phyloP scores from a whole-genome alignment of 1,139 yeast species.

The Maudiozyma humilis region DNA sequence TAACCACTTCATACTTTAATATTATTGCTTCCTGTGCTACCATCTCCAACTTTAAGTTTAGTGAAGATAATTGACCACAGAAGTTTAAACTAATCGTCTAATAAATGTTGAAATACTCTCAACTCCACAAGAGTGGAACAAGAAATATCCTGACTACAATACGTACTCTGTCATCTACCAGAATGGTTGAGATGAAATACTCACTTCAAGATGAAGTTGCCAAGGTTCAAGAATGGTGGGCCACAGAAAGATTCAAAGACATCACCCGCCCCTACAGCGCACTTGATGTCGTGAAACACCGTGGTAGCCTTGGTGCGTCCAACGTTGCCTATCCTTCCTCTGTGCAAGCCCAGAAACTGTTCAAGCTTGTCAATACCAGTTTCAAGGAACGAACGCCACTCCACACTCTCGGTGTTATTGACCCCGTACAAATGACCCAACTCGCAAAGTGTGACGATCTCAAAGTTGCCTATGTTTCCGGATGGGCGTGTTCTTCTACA shows the following conservation, averaged over 20 bases:
- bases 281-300: conserved; percentile 43
- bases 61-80: background rate
- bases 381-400: conserved; percentile 40
- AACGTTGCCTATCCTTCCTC: conserved; percentile 41
- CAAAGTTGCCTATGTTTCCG: conserved; percentile 52
- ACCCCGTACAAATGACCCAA: conserved; percentile 56
- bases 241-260: conserved; percentile 40
- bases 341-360: conserved; percentile 46
- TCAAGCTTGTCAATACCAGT: conserved; percentile 37
- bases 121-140: background rate
- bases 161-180: background rate
- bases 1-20: too few species aligned
- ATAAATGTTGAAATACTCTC: background rate
- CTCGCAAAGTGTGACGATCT: conserved; percentile 41
- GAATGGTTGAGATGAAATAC: background rate
- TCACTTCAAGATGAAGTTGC: conserved; percentile 18
- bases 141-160: background rate
- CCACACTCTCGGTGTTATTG: conserved; percentile 54
- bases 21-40: too few species aligned
- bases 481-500: conserved; percentile 51
- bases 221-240: conserved; percentile 47
- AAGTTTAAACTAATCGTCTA: background rate
- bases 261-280: conserved; percentile 48
- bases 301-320: conserved; percentile 41
- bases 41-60: too few species aligned